A percentile compares a stretch with the other conserved stretches of the same genome.
Conservation (phyloP, 2,329 filamentous ascomycete species). For the Beauveria rudraprayagi region DNA sequence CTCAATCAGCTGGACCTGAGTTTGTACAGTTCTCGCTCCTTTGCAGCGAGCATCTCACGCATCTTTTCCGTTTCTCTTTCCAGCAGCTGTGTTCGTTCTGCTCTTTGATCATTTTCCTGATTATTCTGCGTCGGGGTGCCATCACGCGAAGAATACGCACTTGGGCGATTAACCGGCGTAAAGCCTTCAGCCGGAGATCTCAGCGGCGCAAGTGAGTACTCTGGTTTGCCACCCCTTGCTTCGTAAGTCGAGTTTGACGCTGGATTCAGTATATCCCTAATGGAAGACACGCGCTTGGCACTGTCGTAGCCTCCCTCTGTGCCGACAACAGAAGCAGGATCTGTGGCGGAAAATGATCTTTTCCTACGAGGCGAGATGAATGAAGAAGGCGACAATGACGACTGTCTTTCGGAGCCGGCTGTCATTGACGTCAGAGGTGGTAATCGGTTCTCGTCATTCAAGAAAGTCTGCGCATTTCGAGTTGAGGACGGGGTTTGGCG, state of each 20-base stretch:
- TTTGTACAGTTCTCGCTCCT: slow-evolving; percentile 57
- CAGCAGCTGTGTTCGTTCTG: slow-evolving; percentile 57
- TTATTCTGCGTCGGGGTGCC: slow-evolving; percentile 21
- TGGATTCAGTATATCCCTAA: slow-evolving; percentile 68
- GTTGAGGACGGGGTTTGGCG: slow-evolving; percentile 36
- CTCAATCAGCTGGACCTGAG: not conserved
- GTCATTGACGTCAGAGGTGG: slow-evolving; percentile 46
- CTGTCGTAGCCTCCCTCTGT: slow-evolving; percentile 36
- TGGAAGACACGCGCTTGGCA: slow-evolving; percentile 61
- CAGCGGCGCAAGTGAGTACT: slow-evolving; percentile 35
- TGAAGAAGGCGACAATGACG: slow-evolving; percentile 52
- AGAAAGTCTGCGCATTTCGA: slow-evolving; percentile 30
- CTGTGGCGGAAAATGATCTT: slow-evolving; percentile 56
- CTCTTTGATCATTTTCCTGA: slow-evolving; percentile 44
- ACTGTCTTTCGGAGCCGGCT: slow-evolving; percentile 39
- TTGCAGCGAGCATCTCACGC: slow-evolving; percentile 62
- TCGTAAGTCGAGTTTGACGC: slow-evolving; percentile 19
- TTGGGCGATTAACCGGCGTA: slow-evolving; percentile 34
- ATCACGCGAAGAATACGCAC: slow-evolving; percentile 27
- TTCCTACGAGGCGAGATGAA: slow-evolving; percentile 55
- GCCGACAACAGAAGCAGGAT: slow-evolving; percentile 37
- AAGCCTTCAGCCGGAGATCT: slow-evolving; percentile 35
- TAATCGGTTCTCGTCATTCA: slow-evolving; percentile 50
- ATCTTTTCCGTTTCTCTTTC: slow-evolving; percentile 69
- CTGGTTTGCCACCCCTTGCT: slow-evolving; percentile 25